Evolutionary conservation across 495 filamentous ascomycete species (phyloP), one percentile per base, ranked within the genome.

Genomic region (Jackrogersella multiformis): DNA sequence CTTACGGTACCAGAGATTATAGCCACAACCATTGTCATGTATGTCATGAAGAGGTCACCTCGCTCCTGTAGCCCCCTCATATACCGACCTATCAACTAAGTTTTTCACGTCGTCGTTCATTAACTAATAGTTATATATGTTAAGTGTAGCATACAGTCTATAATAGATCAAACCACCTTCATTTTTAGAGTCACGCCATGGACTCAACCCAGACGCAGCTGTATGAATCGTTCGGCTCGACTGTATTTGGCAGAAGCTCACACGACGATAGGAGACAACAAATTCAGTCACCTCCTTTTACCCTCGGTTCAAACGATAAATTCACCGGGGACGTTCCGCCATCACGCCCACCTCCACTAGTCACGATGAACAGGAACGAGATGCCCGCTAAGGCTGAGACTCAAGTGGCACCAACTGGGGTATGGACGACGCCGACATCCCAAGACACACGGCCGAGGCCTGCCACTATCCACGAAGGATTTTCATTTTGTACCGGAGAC

Each of bases 391-490:
- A 77, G 73, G 70, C 66, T 26, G 81, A 82, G 59, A 68, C 70
- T 44, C 70, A 80, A 57, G 55, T 71, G 49, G 73, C 76, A 36
- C 74, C 79, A 10, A 70, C 78, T 18, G 78, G 75, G 20, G 68
- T 79, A 24, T 83, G 81, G 81, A 77, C 78, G n/a, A 78, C 78
- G 45, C 77, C 79, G 15, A 71, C 77, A 13, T 71, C 79, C 21
- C 79, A 83, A 51, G 71, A 74, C 66, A 65, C 79, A 58, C 77
- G 78, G 44, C 81, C 83, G 28, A 76, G 84, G 24, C 82, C 85
- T 35, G 82, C 83, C 35, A 86, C 84, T 38, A 86, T 87, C 59
- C 83, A 86, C 55, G 85, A 87, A 73, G 82, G 80, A 36, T 88
- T 87, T 68, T 81, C 82, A 38, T 87, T 84, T 60, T 85, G 84